These are phyloP conservation scores for Gastrolobium bilobum DNA, from an alignment of 306 rosid genomes.

Conservation along the genomic window DNA sequence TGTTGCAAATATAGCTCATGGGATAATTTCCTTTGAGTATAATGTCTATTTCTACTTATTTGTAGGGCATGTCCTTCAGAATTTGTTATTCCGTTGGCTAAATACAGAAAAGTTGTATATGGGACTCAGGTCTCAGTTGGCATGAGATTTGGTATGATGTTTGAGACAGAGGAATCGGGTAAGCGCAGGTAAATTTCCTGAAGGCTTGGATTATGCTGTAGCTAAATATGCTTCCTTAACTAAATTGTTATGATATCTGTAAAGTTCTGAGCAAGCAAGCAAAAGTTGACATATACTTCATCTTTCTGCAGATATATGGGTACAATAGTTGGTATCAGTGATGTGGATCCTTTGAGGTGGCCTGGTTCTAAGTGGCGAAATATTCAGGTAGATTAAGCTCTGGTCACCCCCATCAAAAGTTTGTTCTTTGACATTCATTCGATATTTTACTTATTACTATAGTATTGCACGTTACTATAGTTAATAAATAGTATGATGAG, in stretches of 20 bases:
- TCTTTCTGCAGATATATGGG: constrained; percentile 87
- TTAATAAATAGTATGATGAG: too few species aligned
- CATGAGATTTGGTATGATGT: constrained; percentile 99
- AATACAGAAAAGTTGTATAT: constrained; percentile 80
- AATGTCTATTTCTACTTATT: constrained; percentile 25
- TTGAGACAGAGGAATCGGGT: constrained; percentile 98
- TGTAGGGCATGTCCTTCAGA: constrained; percentile 98
- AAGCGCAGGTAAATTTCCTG: constrained; percentile 85
- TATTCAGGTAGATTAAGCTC: constrained; percentile 71
- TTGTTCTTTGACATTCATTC: neutral
- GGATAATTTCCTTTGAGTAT: constrained; percentile 14
- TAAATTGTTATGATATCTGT: neutral
- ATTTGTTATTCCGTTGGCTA: constrained; percentile 86
- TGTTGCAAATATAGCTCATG: neutral
- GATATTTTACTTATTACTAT: neutral
- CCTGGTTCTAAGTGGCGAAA: constrained; percentile 98
- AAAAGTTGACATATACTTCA: constrained; percentile 33
- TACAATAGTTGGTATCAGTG: constrained; percentile 79
- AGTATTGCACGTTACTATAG: too few species aligned
- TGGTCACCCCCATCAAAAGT: neutral
- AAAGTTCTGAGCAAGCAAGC: constrained; percentile 2
- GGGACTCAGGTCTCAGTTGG: constrained; percentile 91
- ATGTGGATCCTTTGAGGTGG: constrained; percentile 96
- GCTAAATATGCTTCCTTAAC: neutral
- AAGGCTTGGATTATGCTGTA: constrained; percentile 7